Percentiles rank a stretch among this genome's conserved stretches.
phyloP scores from a whole-genome alignment of 2,329 filamentous ascomycete genomes.

The Fusarium keratoplasticum region DNA sequence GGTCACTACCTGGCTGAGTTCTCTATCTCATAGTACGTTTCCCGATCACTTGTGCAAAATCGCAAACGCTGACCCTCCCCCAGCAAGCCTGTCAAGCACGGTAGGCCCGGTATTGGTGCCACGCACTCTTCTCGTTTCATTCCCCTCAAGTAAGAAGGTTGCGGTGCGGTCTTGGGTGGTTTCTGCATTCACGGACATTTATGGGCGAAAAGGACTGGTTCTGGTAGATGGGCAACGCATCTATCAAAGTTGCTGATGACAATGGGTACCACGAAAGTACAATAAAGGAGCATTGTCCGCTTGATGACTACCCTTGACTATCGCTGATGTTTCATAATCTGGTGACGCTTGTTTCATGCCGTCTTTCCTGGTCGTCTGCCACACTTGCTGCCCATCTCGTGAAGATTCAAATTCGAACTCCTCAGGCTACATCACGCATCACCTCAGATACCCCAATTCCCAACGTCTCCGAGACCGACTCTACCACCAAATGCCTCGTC shows the following conservation, averaged over 20 bases:
- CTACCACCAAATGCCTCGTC: neutral
- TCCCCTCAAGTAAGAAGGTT: slow-evolving; percentile 95
- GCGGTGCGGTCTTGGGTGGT: slow-evolving; percentile 59
- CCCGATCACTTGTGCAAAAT: neutral
- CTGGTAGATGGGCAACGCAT: slow-evolving; percentile 60
- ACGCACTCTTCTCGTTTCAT: slow-evolving; percentile 99
- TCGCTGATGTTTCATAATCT: slow-evolving; percentile 23
- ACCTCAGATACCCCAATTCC: neutral
- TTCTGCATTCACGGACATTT: slow-evolving; percentile 69
- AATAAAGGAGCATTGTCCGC: slow-evolving; percentile 56
- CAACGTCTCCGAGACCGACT: neutral
- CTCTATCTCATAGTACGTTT: slow-evolving; percentile 98
- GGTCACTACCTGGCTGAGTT: slow-evolving; percentile 99
- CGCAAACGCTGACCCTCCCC: slow-evolving; percentile 59
- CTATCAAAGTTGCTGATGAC: slow-evolving; percentile 60
- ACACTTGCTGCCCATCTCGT: neutral
- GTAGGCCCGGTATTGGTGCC: slow-evolving; percentile 99
- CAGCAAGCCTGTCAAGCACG: slow-evolving; percentile 99
- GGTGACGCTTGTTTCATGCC: slow-evolving; percentile 9
- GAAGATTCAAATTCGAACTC: neutral
- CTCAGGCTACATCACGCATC: neutral
- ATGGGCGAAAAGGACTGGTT: slow-evolving; percentile 68
- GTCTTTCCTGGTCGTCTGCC: neutral
- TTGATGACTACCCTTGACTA: slow-evolving; percentile 42
- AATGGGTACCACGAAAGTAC: slow-evolving; percentile 59